A percentile compares a stretch with the other conserved stretches of the same genome.
Evolutionary conservation across 805 yeast species (phyloP).

Genomic region (Starmerella bombi): DNA sequence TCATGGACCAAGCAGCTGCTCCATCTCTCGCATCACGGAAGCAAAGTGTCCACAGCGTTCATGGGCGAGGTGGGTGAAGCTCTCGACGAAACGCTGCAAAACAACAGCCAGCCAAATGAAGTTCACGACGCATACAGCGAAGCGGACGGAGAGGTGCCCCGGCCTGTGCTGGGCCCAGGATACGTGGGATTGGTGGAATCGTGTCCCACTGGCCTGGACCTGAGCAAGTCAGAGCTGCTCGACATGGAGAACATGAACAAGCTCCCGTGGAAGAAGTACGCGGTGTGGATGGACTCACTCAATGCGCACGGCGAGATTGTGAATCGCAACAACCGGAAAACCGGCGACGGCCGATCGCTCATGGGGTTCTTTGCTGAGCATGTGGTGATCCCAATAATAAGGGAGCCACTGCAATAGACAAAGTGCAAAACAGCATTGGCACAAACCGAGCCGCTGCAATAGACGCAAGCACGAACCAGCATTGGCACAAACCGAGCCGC

Average conservation of each 20-base stretch:
- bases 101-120: neutral
- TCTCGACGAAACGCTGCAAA: slow-evolving; percentile 5
- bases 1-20: neutral
- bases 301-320: slow-evolving; percentile 84
- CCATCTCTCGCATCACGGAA: neutral
- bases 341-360: slow-evolving; percentile 24
- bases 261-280: slow-evolving; percentile 64
- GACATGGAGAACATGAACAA: slow-evolving; percentile 38
- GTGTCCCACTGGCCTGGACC: neutral
- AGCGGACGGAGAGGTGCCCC: neutral
- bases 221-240: neutral
- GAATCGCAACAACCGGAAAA: slow-evolving; percentile 38
- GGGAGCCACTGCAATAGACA: too few relatives aligned
- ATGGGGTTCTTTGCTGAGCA: slow-evolving; percentile 19
- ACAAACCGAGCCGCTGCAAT: too few relatives aligned
- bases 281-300: slow-evolving; percentile 54
- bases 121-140: neutral
- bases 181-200: neutral
- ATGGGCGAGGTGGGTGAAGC: slow-evolving; percentile 4
- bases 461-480: too few relatives aligned
- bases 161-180: neutral
- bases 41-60: neutral
- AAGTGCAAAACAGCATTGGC: too few relatives aligned
- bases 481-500: too few relatives aligned
- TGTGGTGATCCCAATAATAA: neutral